Evolutionary conservation across 176 grass and related monocot genomes (phyloP).

Genomic region (Oryza brachyantha): DNA sequence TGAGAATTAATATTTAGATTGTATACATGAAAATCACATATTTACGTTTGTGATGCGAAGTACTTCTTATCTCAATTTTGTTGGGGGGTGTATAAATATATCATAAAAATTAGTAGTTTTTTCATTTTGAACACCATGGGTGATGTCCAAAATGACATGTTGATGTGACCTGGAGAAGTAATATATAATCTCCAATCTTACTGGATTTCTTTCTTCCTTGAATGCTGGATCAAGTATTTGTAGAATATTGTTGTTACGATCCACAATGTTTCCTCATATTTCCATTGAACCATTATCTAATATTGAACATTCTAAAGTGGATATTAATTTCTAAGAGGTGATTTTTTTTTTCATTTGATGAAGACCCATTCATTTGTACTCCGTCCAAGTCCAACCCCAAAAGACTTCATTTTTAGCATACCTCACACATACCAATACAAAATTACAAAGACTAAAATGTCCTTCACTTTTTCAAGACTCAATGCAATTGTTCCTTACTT

Average conservation of each 20-base stretch:
- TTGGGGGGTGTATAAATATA: background rate
- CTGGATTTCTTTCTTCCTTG: background rate
- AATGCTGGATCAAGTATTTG: background rate
- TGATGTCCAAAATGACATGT: background rate
- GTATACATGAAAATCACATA: background rate
- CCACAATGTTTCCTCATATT: background rate
- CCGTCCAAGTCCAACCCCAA: no score
- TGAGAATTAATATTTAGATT: background rate
- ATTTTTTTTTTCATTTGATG: constrained; percentile 9
- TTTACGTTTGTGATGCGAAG: background rate
- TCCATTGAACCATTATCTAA: background rate
- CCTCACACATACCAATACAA: no score
- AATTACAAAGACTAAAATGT: no score
- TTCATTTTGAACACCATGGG: background rate
- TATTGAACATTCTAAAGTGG: background rate
- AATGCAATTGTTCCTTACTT: no score
- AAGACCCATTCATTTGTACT: background rate
- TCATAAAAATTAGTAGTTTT: background rate
- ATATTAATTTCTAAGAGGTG: background rate
- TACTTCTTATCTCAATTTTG: background rate
- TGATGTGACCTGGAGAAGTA: background rate
- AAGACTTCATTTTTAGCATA: no score
- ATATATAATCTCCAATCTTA: background rate
- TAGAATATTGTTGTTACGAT: background rate
- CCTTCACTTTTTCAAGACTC: no score